Base-by-base conservation (phyloP, 2,329 filamentous ascomycete genomes). In the Trichophyton simii region DNA sequence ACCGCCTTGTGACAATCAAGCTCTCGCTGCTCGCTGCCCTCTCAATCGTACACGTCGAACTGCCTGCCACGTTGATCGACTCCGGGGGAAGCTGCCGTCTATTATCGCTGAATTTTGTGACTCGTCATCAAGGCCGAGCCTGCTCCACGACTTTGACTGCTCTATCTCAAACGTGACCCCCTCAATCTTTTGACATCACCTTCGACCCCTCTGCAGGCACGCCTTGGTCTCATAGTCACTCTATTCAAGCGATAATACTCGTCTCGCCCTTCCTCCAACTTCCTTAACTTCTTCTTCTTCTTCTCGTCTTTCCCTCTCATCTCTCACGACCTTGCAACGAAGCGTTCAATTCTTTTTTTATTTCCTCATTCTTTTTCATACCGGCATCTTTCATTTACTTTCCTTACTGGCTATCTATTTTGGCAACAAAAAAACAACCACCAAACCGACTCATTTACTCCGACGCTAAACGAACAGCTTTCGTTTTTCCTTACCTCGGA, bases 301-400 rank as follows among this genome's bases (percentile, higher is more conserved):
- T 55, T 18, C 13, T 20, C 52, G 48, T 46, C 41, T 61, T 59
- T 42, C 48, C 48, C 4, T 48, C 59, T 59, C 34, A 38, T 25
- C 28, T 65, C 52, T 65, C 52, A 65, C 64, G 64, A 65, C 54
- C 60, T 63, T 64, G 62, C 61, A 31, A 64, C 63, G 63, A 63
- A 65, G 63, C 64, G 63, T 63, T 62, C 28, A 31, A 59, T 61
- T 59, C 44, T 59, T 28, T 59, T 31, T 41, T 57, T 61, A 62
- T 1, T 42, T 54, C 38, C 18, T 18, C 18, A 18, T 18, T 18
- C 18, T 18, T n/a, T 58, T 57, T 34, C 46, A 13, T 22, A 50
- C 46, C 46, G 25, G 46, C 18, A 22, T 50, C 60, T 63, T 60
- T 60, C 61, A 46, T 48, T 60, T 61, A 54, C 52, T 61, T 63